Evolutionary conservation across 2,329 filamentous ascomycete species (phyloP).

Genomic region (Canariomyces notabilis): DNA sequence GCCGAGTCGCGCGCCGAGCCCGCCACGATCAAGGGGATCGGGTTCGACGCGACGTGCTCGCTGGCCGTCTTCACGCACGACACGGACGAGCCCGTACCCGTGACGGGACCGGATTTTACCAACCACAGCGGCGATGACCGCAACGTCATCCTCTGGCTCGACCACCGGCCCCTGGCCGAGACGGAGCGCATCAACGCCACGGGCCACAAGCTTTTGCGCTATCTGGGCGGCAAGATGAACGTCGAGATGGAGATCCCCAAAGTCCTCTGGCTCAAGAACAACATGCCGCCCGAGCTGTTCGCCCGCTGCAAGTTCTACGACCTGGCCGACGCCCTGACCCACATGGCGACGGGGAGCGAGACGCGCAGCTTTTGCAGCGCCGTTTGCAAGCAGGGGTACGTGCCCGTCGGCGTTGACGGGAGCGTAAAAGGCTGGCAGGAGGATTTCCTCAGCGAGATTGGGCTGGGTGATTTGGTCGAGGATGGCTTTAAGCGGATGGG

Average conservation of each 20-base stretch:
- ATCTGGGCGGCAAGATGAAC: constrained; percentile 97
- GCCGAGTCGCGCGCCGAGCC: constrained; percentile 75
- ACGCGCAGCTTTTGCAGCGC: constrained; percentile 91
- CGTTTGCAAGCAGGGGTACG: constrained; percentile 94
- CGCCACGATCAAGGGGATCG: constrained; percentile 76
- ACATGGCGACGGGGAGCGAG: constrained; percentile 88
- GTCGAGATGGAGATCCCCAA: constrained; percentile 99
- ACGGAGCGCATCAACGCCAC: constrained; percentile 92
- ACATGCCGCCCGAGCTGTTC: constrained; percentile 91
- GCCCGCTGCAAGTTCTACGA: constrained; percentile 96
- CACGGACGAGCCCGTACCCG: constrained; percentile 84
- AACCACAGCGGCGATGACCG: constrained; percentile 77
- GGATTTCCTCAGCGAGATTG: constrained; percentile 84
- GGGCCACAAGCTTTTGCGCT: constrained; percentile 85
- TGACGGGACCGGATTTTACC: constrained; percentile 82
- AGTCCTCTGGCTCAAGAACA: constrained; percentile 95
- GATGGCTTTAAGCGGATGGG: constrained; percentile 92
- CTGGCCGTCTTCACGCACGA: constrained; percentile 85
- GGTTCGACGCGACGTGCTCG: constrained; percentile 98
- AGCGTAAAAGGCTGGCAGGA: constrained; percentile 98
- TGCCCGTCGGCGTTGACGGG: constrained; percentile 94
- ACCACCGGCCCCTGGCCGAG: constrained; percentile 87
- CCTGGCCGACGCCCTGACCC: constrained; percentile 84
- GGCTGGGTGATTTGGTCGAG: constrained; percentile 75
- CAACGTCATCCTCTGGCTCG: constrained; percentile 96